These are phyloP conservation scores for Nepenthes alata DNA, from an alignment of 179 eudicot genomes.

Conservation along the genomic window DNA sequence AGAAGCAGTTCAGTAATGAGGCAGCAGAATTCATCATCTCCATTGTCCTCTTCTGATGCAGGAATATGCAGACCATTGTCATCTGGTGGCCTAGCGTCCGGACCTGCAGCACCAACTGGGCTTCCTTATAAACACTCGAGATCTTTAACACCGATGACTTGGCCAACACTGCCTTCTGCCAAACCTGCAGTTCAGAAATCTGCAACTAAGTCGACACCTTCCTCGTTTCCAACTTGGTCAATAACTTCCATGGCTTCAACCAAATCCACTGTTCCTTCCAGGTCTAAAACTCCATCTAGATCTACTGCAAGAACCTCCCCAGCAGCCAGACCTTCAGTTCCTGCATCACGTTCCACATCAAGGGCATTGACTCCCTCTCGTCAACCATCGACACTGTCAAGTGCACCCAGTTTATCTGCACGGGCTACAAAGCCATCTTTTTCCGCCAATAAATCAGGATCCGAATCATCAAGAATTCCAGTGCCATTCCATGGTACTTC, in stretches of 20 bases:
- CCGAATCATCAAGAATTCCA: constrained; percentile 34
- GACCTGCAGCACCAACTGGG: constrained; percentile 90
- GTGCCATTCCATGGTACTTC: constrained; percentile 57
- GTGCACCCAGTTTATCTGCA: constrained; percentile 24
- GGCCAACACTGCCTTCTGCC: constrained; percentile 29
- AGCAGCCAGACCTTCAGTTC: constrained; percentile 45
- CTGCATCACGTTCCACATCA: constrained; percentile 54
- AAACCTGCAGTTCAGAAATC: constrained; percentile 22
- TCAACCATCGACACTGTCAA: constrained; percentile 27
- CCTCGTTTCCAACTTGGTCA: constrained; percentile 23
- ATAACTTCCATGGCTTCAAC: constrained; percentile 31
- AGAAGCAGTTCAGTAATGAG: constrained; percentile 54
- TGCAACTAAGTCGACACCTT: constrained; percentile 30
- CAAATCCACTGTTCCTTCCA: constrained; percentile 46
- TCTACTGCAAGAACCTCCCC: constrained; percentile 83
- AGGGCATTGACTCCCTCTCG: constrained; percentile 77
- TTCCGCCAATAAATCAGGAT: constrained; percentile 35
- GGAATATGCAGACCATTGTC: constrained; percentile 83
- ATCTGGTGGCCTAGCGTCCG: constrained; percentile 76
- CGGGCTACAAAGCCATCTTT: constrained; percentile 48
- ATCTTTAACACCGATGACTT: constrained; percentile 34
- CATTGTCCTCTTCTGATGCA: constrained; percentile 42
- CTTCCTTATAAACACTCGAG: constrained; percentile 53
- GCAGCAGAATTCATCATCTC: constrained; percentile 44
- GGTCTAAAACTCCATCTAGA: constrained; percentile 72